Evolutionary conservation across 2,329 filamentous ascomycete genomes (phyloP).

Genomic region (Didymella pinodella): DNA sequence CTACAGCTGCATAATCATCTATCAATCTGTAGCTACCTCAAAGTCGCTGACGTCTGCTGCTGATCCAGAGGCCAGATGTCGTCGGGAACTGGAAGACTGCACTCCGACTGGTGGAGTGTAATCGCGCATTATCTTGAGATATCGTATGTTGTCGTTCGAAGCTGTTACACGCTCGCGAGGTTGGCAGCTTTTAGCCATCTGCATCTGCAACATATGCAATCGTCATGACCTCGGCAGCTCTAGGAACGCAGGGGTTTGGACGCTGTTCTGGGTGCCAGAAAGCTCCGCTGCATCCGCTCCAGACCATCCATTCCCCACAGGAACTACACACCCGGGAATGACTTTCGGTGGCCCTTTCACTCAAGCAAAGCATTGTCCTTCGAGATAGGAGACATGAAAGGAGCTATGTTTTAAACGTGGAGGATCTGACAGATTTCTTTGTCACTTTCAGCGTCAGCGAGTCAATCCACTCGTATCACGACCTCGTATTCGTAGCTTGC

Average conservation of each 20-base stretch:
- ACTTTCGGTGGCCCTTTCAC: neutral
- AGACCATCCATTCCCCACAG: slow-evolving; percentile 16
- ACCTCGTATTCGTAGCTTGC: slow-evolving; percentile 9
- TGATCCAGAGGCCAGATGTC: slow-evolving; percentile 10
- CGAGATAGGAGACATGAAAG: neutral
- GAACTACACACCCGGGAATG: neutral
- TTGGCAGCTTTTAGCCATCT: slow-evolving; percentile 1
- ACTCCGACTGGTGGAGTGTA: slow-evolving; percentile 9
- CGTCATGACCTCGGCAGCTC: slow-evolving; percentile 6
- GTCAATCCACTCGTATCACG: neutral
- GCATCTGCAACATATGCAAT: slow-evolving; percentile 3
- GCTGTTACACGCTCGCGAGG: neutral
- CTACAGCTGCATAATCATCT: slow-evolving; percentile 7
- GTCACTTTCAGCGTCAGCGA: neutral
- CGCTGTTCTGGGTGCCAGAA: slow-evolving; percentile 6
- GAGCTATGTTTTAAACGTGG: neutral
- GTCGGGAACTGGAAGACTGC: slow-evolving; percentile 2
- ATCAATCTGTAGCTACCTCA: slow-evolving; percentile 4
- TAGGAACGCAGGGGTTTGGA: slow-evolving; percentile 3
- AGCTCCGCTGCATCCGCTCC: slow-evolving; percentile 15
- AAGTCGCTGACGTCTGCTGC: slow-evolving; percentile 7
- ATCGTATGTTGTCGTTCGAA: neutral
- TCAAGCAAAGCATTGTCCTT: neutral
- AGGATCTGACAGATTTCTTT: neutral
- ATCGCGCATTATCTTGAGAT: neutral